phyloP scores from a whole-genome alignment of 192 early-diverging fungal genomes.

The Coemansia sp. region DNA sequence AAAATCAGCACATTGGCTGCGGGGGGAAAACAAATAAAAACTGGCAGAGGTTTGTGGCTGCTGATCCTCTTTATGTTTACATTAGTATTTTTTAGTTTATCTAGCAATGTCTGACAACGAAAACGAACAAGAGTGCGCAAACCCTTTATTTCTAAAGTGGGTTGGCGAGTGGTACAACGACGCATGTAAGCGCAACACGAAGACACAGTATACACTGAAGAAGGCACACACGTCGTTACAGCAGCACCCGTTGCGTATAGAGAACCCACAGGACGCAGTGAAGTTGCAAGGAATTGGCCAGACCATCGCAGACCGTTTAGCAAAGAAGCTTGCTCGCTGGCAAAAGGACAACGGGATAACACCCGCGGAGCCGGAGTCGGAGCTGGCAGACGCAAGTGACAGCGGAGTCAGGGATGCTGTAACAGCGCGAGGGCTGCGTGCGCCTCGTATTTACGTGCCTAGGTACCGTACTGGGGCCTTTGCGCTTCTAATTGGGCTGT shows the following conservation, averaged over 20 bases:
- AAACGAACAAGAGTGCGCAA: slow-evolving; percentile 56
- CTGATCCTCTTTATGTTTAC: not conserved
- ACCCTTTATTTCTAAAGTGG: slow-evolving; percentile 68
- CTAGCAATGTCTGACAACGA: slow-evolving; percentile 15
- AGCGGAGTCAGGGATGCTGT: not conserved
- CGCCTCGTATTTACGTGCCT: slow-evolving; percentile 65
- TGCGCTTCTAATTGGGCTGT: slow-evolving; percentile 72
- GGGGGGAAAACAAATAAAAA: slow-evolving; percentile 5
- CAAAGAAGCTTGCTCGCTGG: slow-evolving; percentile 56
- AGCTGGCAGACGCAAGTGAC: not conserved
- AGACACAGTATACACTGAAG: slow-evolving; percentile 58
- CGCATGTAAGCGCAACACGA: slow-evolving; percentile 50
- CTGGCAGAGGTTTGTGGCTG: not conserved
- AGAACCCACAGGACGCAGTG: slow-evolving; percentile 60
- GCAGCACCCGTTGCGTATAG: slow-evolving; percentile 59
- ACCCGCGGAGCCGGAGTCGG: not conserved
- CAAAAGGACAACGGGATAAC: slow-evolving; percentile 56
- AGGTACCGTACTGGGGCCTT: slow-evolving; percentile 75
- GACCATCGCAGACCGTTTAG: slow-evolving; percentile 53
- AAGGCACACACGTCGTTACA: slow-evolving; percentile 65
- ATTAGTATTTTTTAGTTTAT: not conserved
- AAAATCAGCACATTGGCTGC: not conserved
- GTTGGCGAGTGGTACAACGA: slow-evolving; percentile 67
- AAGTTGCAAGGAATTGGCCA: slow-evolving; percentile 68
- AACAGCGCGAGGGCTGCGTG: not conserved